These are phyloP conservation scores for Aspergillus affinis DNA, from an alignment of 495 filamentous ascomycete genomes.

Conservation along the genomic window DNA sequence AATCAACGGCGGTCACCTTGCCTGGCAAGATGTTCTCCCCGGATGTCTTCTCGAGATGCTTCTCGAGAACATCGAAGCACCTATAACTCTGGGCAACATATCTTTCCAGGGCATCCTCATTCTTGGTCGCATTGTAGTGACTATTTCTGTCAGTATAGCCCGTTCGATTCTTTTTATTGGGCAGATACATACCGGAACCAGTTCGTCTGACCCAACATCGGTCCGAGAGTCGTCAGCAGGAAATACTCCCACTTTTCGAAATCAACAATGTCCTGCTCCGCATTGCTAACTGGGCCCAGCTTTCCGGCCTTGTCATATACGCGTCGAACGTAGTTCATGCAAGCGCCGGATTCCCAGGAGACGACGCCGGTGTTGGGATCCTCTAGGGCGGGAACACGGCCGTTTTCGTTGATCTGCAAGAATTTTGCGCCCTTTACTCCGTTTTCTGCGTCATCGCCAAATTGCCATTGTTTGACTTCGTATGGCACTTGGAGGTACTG, in stretches of 20 bases:
- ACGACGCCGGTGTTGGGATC: conserved; percentile 44
- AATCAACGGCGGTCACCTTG: conserved; percentile 39
- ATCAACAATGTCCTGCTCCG: conserved; percentile 42
- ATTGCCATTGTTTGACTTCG: conserved; percentile 58
- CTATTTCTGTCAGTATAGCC: conserved; percentile 10
- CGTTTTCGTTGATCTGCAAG: conserved; percentile 83
- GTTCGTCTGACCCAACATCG: conserved; percentile 43
- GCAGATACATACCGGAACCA: conserved; percentile 37
- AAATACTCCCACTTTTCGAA: conserved; percentile 51
- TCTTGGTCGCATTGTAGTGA: conserved; percentile 31
- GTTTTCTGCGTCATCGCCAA: conserved; percentile 47
- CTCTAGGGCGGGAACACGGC: conserved; percentile 74
- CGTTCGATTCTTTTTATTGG: no score
- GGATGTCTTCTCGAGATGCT: conserved; percentile 37
- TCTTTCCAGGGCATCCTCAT: conserved; percentile 40
- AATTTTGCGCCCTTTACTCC: conserved; percentile 68
- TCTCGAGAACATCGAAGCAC: conserved; percentile 43
- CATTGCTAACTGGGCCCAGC: conserved; percentile 27
- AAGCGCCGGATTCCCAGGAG: conserved; percentile 40
- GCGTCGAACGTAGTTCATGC: conserved; percentile 39
- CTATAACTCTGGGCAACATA: conserved; percentile 40
- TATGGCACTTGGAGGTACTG: conserved; percentile 75
- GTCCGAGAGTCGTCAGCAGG: conserved; percentile 40
- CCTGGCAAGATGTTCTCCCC: conserved; percentile 38
- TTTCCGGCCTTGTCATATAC: conserved; percentile 30